Percentiles rank a stretch among this genome's conserved stretches.
Evolutionary conservation across 2,329 filamentous ascomycete genomes (phyloP).

Genomic region (Cladobotryum protrusum): DNA sequence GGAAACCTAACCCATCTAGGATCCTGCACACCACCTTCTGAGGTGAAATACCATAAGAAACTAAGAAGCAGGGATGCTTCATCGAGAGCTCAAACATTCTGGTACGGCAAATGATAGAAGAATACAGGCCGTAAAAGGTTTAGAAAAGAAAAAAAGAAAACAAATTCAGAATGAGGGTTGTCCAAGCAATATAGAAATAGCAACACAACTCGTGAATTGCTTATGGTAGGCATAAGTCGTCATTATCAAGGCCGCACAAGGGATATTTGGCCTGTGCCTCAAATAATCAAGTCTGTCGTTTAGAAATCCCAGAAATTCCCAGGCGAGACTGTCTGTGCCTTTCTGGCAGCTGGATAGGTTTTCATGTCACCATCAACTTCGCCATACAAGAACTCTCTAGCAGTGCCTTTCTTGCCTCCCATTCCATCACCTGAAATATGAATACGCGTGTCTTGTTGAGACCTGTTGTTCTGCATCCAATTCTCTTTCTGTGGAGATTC

Average conservation of each 20-base stretch:
- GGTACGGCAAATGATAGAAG: background rate
- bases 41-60: background rate
- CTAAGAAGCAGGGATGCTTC: background rate
- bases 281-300: slow-evolving; percentile 1
- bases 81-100: background rate
- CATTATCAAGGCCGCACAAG: slow-evolving; percentile 8
- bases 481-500: slow-evolving; percentile 47
- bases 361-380: slow-evolving; percentile 45
- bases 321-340: slow-evolving; percentile 28
- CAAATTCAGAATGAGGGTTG: slow-evolving; percentile 6
- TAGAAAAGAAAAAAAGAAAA: slow-evolving; percentile 9
- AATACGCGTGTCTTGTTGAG: slow-evolving; percentile 21
- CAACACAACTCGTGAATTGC: slow-evolving; percentile 25
- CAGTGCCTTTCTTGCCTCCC: slow-evolving; percentile 51
- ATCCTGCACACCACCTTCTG: background rate
- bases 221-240: slow-evolving; percentile 25
- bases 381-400: slow-evolving; percentile 53
- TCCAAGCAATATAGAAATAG: slow-evolving; percentile 11
- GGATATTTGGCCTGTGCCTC: background rate
- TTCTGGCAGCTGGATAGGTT: slow-evolving; percentile 27
- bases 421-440: slow-evolving; percentile 56
- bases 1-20: background rate
- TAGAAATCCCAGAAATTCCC: slow-evolving; percentile 45
- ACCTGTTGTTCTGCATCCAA: slow-evolving; percentile 9
- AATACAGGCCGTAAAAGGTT: background rate